Base-by-base conservation (phyloP, 805 yeast genomes). In the Nakazawaea ambrosiae region DNA sequence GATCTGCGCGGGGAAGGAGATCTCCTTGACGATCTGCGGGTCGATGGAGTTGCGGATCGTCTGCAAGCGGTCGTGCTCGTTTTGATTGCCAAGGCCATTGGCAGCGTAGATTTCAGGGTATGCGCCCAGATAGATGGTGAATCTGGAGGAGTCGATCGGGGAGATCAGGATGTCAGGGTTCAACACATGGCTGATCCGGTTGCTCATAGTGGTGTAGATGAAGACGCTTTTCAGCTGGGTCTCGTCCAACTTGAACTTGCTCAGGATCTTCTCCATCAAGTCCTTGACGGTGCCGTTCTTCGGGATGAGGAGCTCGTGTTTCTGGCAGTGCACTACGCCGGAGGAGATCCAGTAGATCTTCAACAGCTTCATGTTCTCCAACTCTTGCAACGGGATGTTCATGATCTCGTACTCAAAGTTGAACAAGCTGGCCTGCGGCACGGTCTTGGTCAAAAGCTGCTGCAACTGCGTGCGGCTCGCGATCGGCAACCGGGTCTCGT, bases 371-470 rank as follows among this genome's bases (percentile, higher is more conserved):
- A 86, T 72, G 44, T 72, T 77, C 57, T 92, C 98, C 49, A 81
- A 72, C 44, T 87, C 94, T 25, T 65, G 69, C 37, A 90, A 62
- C 2, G 89, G 76, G 31, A 88, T 77, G 32, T 77, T 82, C 50
- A 92, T 66, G 1, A 81, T 59, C 51, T 90, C 96, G 54, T 83
- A 90, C 46, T 79, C 80, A 41, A 90, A 71, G 6, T 49, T 51
- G 31, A 57, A 34, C 4, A 62, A 53, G 30, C 67, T 70, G 6
- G 70, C 61, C 17, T 66, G 69, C 2, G 75, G 65, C 27, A 66
- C 64, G 20, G 55, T 53, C 45, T 62, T 65, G 5, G 65, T 61
- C 45, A 73, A 63, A 8, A 65, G 40, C n/a, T 48, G 44, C 30
- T 28, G 39, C 36, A 51, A 52, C 40, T 41, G 50, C 44, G 51